Conservation (phyloP, 2,329 filamentous ascomycete species). For the Epichloe coenophiala region DNA sequence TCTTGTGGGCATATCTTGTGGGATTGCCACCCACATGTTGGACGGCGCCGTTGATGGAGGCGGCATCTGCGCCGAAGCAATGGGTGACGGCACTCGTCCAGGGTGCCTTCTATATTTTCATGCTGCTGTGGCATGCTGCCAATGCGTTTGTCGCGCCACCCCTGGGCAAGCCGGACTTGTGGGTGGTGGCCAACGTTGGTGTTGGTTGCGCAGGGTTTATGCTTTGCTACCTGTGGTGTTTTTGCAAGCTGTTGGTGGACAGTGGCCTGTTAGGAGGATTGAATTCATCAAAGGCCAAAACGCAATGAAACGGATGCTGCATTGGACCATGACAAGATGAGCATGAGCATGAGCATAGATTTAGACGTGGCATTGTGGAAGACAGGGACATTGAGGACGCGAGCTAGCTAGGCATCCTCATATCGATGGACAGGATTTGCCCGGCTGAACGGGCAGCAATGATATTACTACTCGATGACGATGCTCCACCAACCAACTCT, state of each 20-base stretch:
- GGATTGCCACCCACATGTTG: conserved; percentile 71
- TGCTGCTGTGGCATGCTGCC: conserved; percentile 68
- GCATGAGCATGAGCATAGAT: neutral
- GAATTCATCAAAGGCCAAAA: conserved; percentile 22
- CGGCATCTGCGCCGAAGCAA: conserved; percentile 17
- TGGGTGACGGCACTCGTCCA: conserved; percentile 59
- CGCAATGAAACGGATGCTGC: conserved; percentile 12
- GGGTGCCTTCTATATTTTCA: conserved; percentile 58
- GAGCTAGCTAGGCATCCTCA: too few relatives aligned
- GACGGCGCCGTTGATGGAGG: conserved; percentile 49
- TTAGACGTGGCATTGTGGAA: too few relatives aligned
- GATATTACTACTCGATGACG: too few relatives aligned
- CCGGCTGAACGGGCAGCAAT: too few relatives aligned
- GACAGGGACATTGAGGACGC: too few relatives aligned
- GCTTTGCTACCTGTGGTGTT: conserved; percentile 83
- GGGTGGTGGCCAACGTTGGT: conserved; percentile 83
- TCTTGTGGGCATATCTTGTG: conserved; percentile 84
- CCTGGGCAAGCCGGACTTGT: conserved; percentile 72
- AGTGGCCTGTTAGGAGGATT: conserved; percentile 35
- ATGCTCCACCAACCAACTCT: too few relatives aligned
- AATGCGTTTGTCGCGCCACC: conserved; percentile 60
- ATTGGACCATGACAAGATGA: neutral
- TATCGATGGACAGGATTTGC: too few relatives aligned
- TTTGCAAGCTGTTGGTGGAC: conserved; percentile 52
- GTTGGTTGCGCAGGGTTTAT: conserved; percentile 76